Evolutionary conservation across 2,329 filamentous ascomycete species (phyloP), one percentile per base, ranked within the genome.

Genomic region (Aureobasidium sp.): DNA sequence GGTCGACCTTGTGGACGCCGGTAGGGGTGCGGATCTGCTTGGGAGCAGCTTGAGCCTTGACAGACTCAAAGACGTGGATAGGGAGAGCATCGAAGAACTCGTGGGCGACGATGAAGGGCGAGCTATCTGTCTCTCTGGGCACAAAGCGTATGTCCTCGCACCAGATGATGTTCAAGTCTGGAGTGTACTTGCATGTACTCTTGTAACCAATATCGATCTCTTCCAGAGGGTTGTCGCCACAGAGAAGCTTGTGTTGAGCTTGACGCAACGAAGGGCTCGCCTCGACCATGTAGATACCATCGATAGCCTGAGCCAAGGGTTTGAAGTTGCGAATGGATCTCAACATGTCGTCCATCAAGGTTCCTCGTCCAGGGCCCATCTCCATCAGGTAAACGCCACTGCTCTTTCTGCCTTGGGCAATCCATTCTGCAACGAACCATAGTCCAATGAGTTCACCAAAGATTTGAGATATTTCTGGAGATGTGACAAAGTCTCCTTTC

Each of bases 51-150:
- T 66, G 66, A n/a, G 70, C 65, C 65, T 65, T 71, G 55, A 93
- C 81, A 15, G 90, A 88, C 74, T 97, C 88, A 72, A 99, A 99
- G 64, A 90, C 87, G 73, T 99, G 92, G 67, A 99, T 97, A 37
- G 94, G 94, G 0, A 99, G 86, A 2, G 94, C 94, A 68, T 99
- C 94, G 77, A 99, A 99, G 80, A 99, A 97, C 73, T 99, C 94
- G 73, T 99, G 94, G 5, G 94, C 94, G 53, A 97, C 84, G 64
- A 99, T 96, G 74, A 97, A 95, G 0, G 94, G 93, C 27, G 86
- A 89, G 71, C 88, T 89, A 63, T 82, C 81, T 27, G 85, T 76
- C 44, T 72, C 68, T 66, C 84, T 82, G 0, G 91, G 90, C 21
- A 96, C 82, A 16, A 91, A 84, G 66, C 89, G 86, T 69, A 96